Evolutionary conservation across 129 eudicot species (phyloP).

Genomic region (Cynara cardunculus): DNA sequence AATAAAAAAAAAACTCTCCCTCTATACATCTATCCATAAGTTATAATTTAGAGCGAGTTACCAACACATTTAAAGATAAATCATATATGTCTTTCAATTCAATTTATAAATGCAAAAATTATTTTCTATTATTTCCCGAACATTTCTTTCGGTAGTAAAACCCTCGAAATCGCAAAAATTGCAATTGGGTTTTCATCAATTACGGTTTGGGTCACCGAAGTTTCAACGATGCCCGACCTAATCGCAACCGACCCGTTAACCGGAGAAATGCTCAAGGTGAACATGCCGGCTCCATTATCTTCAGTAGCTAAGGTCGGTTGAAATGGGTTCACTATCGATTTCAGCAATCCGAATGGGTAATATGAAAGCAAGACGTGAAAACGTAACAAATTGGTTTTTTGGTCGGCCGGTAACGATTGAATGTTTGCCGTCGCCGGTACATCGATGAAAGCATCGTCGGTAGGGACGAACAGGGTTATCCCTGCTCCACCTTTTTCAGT

Average conservation of each 20-base stretch:
- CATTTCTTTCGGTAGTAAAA: constrained; percentile 68
- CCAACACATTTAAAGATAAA: no score
- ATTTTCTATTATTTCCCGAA: no score
- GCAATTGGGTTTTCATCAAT: constrained; percentile 91
- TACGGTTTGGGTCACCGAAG: constrained; percentile 72
- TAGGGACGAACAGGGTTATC: constrained; percentile 74
- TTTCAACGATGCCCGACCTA: constrained; percentile 60
- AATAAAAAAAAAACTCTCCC: no score
- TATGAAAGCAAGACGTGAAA: constrained; percentile 80
- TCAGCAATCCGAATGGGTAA: constrained; percentile 72
- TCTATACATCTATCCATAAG: no score
- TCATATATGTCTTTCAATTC: no score
- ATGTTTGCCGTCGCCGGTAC: constrained; percentile 43
- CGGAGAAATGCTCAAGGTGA: constrained; percentile 64
- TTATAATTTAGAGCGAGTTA: no score
- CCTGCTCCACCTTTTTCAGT: constrained; percentile 78
- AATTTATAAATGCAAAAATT: no score
- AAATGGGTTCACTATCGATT: constrained; percentile 74
- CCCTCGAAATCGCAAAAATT: constrained; percentile 77
- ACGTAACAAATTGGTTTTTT: constrained; percentile 52
- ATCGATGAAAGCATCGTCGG: constrained; percentile 70
- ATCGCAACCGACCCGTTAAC: constrained; percentile 81
- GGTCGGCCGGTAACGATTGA: constrained; percentile 71
- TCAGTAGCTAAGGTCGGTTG: constrained; percentile 88
- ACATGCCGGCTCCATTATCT: constrained; percentile 67